These are phyloP conservation scores for Homolaphlyctis polyrhiza DNA, from an alignment of 371 early-diverging fungal species.

Conservation along the genomic window DNA sequence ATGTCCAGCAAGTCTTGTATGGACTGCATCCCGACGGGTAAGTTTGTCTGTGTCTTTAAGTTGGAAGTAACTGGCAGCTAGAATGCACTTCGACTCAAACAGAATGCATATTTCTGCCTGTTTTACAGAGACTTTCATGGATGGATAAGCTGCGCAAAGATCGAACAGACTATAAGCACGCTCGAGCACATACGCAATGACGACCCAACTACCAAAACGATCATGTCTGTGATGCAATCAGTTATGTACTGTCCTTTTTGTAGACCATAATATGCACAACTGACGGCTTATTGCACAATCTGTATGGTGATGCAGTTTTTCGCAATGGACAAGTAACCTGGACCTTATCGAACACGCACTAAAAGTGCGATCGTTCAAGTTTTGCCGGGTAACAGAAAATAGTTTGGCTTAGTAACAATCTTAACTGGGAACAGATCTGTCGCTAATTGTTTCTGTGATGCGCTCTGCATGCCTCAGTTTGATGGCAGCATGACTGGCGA, in stretches of 20 bases:
- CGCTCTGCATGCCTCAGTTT: no score
- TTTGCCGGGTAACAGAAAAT: background rate
- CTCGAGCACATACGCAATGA: constrained; percentile 12
- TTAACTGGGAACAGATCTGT: no score
- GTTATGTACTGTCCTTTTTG: no score
- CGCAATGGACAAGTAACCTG: constrained; percentile 72
- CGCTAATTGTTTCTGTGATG: no score
- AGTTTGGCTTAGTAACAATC: no score
- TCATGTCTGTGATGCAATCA: constrained; percentile 26
- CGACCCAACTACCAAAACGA: constrained; percentile 20
- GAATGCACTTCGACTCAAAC: no score
- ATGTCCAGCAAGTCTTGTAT: background rate
- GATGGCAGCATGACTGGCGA: constrained; percentile 65
- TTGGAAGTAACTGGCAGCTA: no score
- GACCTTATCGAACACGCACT: constrained; percentile 41
- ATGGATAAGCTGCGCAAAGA: background rate
- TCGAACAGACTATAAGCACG: constrained; percentile 2
- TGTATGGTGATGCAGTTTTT: no score
- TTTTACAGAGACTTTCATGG: background rate
- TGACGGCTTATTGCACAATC: no score
- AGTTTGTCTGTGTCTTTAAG: no score
- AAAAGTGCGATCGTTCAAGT: background rate
- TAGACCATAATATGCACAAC: no score
- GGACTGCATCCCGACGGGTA: constrained; percentile 8
- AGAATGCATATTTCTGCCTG: no score